These are phyloP conservation scores for Wolfiporia cocos DNA, from an alignment of 1,284 basidiomycete genomes.

Conservation along the genomic window DNA sequence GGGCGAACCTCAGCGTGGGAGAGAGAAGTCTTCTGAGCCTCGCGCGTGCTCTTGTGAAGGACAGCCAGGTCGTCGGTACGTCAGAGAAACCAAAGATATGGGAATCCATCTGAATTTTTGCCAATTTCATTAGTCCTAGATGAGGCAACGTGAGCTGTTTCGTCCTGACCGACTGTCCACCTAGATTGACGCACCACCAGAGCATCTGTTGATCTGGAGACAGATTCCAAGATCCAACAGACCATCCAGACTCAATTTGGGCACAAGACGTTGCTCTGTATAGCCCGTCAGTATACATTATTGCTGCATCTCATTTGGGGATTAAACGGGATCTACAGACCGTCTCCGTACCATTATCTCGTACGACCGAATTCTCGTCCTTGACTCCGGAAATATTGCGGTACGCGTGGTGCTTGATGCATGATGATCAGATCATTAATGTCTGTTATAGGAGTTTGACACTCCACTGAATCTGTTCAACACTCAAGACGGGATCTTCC, in stretches of 20 bases:
- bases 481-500: slow-evolving; percentile 51
- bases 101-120: not conserved
- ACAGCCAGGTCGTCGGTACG: slow-evolving; percentile 32
- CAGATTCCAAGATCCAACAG: slow-evolving; percentile 54
- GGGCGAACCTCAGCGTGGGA: slow-evolving; percentile 74
- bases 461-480: slow-evolving; percentile 58
- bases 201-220: slow-evolving; percentile 49
- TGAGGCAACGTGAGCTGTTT: slow-evolving; percentile 24
- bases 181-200: slow-evolving; percentile 10
- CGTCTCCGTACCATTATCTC: slow-evolving; percentile 75
- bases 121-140: slow-evolving; percentile 18
- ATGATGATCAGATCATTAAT: not conserved
- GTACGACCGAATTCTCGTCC: slow-evolving; percentile 71
- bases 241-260: slow-evolving; percentile 46
- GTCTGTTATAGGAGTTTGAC: slow-evolving; percentile 53
- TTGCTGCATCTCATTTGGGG: not conserved
- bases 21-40: slow-evolving; percentile 34
- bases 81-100: slow-evolving; percentile 4
- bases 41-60: slow-evolving; percentile 27
- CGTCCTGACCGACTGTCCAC: no score
- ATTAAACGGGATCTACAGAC: slow-evolving; percentile 30
- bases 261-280: slow-evolving; percentile 25
- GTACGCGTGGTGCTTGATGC: slow-evolving; percentile 27
- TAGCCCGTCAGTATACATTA: slow-evolving; percentile 16
- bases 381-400: slow-evolving; percentile 66